Evolutionary conservation across 2,329 filamentous ascomycete species (phyloP).

Genomic region (Trichoderma afroharzianum): DNA sequence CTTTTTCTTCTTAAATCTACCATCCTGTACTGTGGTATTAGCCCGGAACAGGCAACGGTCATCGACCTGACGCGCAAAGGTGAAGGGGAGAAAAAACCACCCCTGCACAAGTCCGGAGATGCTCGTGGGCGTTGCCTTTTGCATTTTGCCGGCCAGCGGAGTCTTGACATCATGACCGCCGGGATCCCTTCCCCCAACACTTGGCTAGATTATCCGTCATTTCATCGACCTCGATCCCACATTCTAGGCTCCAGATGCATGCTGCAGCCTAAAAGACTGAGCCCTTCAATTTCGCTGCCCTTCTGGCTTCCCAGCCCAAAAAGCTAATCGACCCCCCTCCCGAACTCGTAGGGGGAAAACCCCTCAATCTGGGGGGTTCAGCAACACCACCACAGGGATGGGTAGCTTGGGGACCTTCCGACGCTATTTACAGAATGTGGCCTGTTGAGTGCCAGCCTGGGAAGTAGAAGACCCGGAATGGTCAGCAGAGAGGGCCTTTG

Average conservation of each 20-base stretch:
- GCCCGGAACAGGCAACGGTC: not conserved
- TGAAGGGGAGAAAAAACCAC: not conserved
- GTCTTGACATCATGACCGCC: constrained; percentile 12
- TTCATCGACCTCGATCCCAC: not conserved
- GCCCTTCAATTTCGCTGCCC: not conserved
- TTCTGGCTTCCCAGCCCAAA: not conserved
- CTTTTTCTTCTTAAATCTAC: not conserved
- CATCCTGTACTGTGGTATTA: not conserved
- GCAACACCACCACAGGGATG: not conserved
- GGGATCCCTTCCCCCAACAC: not conserved
- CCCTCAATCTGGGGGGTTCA: not conserved
- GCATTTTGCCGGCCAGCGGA: constrained; percentile 10
- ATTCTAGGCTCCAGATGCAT: constrained; percentile 6
- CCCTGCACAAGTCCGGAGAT: not conserved
- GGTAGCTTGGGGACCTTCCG: not conserved
- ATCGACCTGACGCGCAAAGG: not conserved
- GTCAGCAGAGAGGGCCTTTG: constrained; percentile 8
- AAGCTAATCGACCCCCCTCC: not conserved
- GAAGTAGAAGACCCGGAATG: not conserved
- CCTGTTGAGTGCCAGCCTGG: not conserved
- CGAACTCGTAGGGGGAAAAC: not conserved
- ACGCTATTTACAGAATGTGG: not conserved
- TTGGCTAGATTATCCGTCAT: not conserved
- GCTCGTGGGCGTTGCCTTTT: not conserved
- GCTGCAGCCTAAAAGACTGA: not conserved